A percentile compares a stretch with the other conserved stretches of the same genome.
These are phyloP conservation scores for Luffa acutangula DNA, from an alignment of 306 rosid species.

Conservation along the genomic window DNA sequence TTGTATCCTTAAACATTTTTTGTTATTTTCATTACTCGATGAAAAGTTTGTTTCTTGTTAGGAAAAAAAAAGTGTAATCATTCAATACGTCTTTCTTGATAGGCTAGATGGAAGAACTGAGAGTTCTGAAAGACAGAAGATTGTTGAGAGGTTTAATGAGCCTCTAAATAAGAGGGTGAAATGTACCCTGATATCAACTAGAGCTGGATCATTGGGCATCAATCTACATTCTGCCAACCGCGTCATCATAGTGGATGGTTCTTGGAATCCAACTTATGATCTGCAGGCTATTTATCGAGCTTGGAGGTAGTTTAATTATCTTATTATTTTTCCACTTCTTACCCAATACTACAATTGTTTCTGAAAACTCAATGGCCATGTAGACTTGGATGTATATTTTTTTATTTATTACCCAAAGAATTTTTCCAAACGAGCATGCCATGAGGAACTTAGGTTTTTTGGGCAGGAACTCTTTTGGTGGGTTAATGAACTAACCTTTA, in stretches of 20 bases:
- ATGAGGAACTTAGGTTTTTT: background rate
- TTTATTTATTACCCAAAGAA: background rate
- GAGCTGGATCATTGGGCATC: constrained; percentile 96
- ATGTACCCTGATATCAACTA: constrained; percentile 81
- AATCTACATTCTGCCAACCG: constrained; percentile 98
- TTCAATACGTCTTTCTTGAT: constrained; percentile 11
- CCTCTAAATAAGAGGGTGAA: constrained; percentile 78
- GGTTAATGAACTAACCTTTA: background rate
- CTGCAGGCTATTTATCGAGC: constrained; percentile 98
- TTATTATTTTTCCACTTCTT: background rate
- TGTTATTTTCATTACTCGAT: background rate
- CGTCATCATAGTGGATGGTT: constrained; percentile 91
- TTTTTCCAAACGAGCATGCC: background rate
- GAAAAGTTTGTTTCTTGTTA: background rate
- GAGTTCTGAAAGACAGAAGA: constrained; percentile 87
- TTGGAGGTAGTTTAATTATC: constrained; percentile 57
- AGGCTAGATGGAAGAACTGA: constrained; percentile 98
- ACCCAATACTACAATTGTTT: background rate
- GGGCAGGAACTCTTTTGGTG: background rate
- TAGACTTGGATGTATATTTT: background rate
- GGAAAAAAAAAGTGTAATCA: background rate
- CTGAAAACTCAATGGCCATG: background rate
- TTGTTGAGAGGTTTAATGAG: constrained; percentile 87
- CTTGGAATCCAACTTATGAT: constrained; percentile 99
- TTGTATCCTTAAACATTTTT: background rate